A percentile compares a stretch with the other conserved stretches of the same genome.
Conservation (phyloP, 208 protist genomes). For the Acanthamoeba royreba region DNA sequence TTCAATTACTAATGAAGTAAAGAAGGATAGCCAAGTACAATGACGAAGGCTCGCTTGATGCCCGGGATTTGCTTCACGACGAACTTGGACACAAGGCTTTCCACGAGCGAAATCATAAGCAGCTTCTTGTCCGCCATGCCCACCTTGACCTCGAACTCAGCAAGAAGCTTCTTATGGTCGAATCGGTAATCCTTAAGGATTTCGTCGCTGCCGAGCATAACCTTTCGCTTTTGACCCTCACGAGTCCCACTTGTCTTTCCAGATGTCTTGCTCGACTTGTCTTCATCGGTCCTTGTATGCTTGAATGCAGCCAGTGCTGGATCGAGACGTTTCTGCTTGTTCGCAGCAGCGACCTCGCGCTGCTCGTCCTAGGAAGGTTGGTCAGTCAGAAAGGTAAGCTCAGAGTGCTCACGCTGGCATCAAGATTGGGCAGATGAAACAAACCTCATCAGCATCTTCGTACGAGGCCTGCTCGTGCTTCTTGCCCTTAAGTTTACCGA, state of each 20-base stretch:
- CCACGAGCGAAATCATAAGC: slow-evolving; percentile 60
- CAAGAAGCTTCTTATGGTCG: not conserved
- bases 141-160: slow-evolving; percentile 44
- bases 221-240: not conserved
- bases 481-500: slow-evolving; percentile 44
- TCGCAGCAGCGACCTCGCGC: no score
- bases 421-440: no score
- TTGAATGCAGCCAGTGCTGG: no score
- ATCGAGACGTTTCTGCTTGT: no score
- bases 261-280: not conserved
- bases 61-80: slow-evolving; percentile 46
- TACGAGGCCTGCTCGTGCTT: slow-evolving; percentile 50
- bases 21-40: not conserved
- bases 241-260: not conserved
- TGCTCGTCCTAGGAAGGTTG: no score
- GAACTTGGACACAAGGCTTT: slow-evolving; percentile 47
- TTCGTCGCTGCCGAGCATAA: slow-evolving; percentile 5
- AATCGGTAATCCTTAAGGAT: slow-evolving; percentile 42
- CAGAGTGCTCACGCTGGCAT: no score
- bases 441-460: slow-evolving; percentile 44
- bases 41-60: slow-evolving; percentile 58
- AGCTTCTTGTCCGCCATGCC: slow-evolving; percentile 61
- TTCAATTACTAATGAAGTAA: not conserved
- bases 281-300: not conserved
- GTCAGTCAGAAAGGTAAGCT: no score